A percentile compares a stretch with the other conserved stretches of the same genome.
Conservation (phyloP, 371 early-diverging fungal genomes). For the Mucor piriformis region DNA sequence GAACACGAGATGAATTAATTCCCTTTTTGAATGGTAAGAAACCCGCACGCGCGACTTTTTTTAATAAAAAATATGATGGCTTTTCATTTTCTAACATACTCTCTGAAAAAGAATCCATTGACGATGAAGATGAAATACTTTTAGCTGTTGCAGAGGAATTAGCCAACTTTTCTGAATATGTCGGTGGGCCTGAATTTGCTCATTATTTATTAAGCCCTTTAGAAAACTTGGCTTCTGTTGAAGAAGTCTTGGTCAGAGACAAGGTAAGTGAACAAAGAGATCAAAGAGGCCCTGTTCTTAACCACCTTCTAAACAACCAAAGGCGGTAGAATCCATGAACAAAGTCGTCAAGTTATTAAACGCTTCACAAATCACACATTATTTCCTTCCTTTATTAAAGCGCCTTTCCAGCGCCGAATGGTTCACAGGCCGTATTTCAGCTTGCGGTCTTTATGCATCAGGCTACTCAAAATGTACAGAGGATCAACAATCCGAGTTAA, state of each 20-base stretch:
- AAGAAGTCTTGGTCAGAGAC: conserved; percentile 95
- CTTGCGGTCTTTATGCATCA: conserved; percentile 89
- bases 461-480: conserved; percentile 75
- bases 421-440: conserved; percentile 96
- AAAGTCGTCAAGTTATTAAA: conserved; percentile 76
- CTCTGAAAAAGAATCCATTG: conserved; percentile 82
- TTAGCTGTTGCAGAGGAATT: conserved; percentile 93
- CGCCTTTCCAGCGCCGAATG: conserved; percentile 94
- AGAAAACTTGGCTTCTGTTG: conserved; percentile 95
- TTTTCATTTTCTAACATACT: too few species aligned
- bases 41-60: background rate
- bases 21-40: conserved; percentile 92
- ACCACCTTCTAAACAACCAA: background rate
- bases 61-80: background rate
- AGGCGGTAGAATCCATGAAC: conserved; percentile 94
- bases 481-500: conserved; percentile 82
- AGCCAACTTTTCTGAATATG: conserved; percentile 88
- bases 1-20: conserved; percentile 94
- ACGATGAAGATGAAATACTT: conserved; percentile 98
- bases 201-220: conserved; percentile 88
- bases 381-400: conserved; percentile 88
- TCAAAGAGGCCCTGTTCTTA: too few species aligned
- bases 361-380: conserved; percentile 81
- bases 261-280: conserved; percentile 64
- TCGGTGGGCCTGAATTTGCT: conserved; percentile 88